Percentiles rank a stretch among this genome's conserved stretches.
Conservation (phyloP, 139 green algal species). For the Trebouxia sp. region DNA sequence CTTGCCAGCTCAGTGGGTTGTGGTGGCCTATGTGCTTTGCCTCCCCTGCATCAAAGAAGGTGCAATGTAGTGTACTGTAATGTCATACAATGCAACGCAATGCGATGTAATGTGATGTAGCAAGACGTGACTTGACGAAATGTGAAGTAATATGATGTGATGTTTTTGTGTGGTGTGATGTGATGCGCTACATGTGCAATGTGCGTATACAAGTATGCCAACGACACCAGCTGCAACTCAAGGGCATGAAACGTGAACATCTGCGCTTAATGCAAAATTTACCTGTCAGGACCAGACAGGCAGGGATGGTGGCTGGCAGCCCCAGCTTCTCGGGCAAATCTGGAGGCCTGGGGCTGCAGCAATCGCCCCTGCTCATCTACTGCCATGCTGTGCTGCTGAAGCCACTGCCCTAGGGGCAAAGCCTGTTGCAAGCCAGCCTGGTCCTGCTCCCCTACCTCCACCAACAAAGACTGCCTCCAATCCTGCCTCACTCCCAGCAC, state of each 20-base stretch:
- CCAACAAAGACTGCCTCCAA: conserved; percentile 17
- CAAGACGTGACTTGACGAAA: too few species aligned
- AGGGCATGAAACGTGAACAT: too few species aligned
- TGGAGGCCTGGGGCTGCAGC: background rate
- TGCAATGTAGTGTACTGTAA: too few species aligned
- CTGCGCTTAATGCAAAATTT: too few species aligned
- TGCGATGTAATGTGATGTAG: too few species aligned
- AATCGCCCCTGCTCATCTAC: conserved; percentile 8
- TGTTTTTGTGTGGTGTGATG: too few species aligned
- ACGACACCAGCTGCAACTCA: too few species aligned
- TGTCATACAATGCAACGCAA: too few species aligned
- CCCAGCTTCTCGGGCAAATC: background rate
- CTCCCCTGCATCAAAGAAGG: background rate
- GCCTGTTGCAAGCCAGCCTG: background rate
- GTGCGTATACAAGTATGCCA: too few species aligned
- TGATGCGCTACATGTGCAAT: too few species aligned
- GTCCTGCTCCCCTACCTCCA: background rate
- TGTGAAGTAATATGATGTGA: too few species aligned
- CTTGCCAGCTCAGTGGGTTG: background rate
- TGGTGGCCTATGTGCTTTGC: background rate
- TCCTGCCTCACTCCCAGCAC: background rate
- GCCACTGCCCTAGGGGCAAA: conserved; percentile 10
- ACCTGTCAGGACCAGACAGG: background rate
- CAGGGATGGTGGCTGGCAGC: background rate
- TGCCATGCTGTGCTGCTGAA: conserved; percentile 20